Base-by-base conservation (phyloP, 371 early-diverging fungal genomes). In the Syncephalastrum contaminatum region DNA sequence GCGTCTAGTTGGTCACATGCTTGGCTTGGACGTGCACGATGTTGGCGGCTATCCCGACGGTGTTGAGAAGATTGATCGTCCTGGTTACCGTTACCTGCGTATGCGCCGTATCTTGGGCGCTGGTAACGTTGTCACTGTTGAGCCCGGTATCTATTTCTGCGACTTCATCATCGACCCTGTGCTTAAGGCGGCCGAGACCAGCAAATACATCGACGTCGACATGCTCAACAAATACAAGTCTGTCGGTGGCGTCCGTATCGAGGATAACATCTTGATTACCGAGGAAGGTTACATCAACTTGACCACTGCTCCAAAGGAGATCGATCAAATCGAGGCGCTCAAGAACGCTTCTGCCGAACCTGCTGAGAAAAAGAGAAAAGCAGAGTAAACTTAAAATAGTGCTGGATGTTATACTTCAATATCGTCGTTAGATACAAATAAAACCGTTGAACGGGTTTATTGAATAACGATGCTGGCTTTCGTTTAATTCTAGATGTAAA, bases 231-330 rank as follows among this genome's bases (percentile, higher is more conserved):
- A 84, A 51, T 93, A 89, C 70, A 74, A 78, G 59, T 62, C 75
- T 48, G 91, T 94, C 15, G 96, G 96, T 45, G 96, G 96, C 64
- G 94, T 96, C 43, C 85, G 96, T 64, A 95, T 96, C 49, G 96
- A 96, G 66, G 95, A 95, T 62, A 88, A 90, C 58, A 87, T 96
- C 24, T 80, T 89, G 30, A 85, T 91, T 36, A 89, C 89, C 14
- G 81, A 85, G 53, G 72, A 79, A 39, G 90, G 88, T 20, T 67
- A 75, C 58, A 71, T 81, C 51, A 91, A 91, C 69, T 72, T 91
- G 66, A 91, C 92, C 41, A 78, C 77, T 36, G 87, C 73, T n/a
- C 88, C 88, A 48, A 90, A 89, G 73, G 84, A 84, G 60, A 80
- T 90, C 57, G 81, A 68, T 8, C 85, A 89, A 46, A 80, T 91